Base-by-base conservation (phyloP, 2,329 filamentous ascomycete species). In the Diaporthe velutina region DNA sequence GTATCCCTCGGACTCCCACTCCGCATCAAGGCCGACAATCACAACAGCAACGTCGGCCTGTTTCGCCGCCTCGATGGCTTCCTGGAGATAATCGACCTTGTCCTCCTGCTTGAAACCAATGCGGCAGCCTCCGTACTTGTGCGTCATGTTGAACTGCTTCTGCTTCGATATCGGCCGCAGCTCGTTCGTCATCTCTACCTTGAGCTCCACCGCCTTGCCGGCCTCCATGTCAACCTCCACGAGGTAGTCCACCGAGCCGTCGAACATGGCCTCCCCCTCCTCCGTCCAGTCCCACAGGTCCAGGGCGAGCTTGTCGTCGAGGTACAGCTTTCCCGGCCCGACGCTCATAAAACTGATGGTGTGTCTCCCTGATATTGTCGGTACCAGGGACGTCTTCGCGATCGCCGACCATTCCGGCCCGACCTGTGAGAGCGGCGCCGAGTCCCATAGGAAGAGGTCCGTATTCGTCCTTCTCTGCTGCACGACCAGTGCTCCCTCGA, bases 1-100 rank as follows among this genome's bases (percentile, higher is more conserved):
- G 75, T 93, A 93, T 1, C 93, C 93, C 81, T 94, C 93, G 2
- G 92, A 93, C 80, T 95, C 93, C 92, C 92, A 95, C 80, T 95
- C 93, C 8, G 90, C 90, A 80, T 94, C 93, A 0, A 94, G 86
- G 1, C 93, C 93, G 13, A 93, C 89, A 66, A 94, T 88, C 1
- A 95, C 87, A 9, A 95, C 85, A 3, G 92, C 93, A 19, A 93
- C 90, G 79, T 94, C 92, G 0, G 91, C 90, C 3, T 86, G 86
- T 76, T 85, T 89, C 12, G 93, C 93, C 2, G 87, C 86, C 28
- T 90, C 86, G 5, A 93, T 89, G 0, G 93, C 93, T 80, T 93
- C 87, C 76, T 92, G 87, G n/a, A 94, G 85, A 77, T 90, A 89
- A 78, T 91, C 87, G 40, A 89, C 80, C 78, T 90, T 88, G 77